Conservation (phyloP, 495 filamentous ascomycete species). For the Friedmanniomyces simplex region DNA sequence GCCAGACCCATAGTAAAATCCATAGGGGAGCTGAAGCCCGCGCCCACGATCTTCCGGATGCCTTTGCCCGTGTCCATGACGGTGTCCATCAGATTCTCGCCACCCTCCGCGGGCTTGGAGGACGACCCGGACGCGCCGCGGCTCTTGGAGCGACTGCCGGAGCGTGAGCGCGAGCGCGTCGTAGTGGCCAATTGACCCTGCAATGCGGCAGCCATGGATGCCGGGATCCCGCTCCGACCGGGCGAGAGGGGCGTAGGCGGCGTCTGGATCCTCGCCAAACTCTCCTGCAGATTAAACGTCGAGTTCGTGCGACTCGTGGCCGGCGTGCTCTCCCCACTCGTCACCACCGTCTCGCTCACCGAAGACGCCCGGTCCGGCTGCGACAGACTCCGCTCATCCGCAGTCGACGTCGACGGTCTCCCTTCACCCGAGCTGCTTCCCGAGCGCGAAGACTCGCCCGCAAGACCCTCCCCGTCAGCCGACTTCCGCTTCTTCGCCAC, state of each 20-base stretch:
- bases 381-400: not conserved
- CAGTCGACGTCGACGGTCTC: not conserved
- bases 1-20: slow-evolving; percentile 69
- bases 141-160: not conserved
- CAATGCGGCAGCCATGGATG: slow-evolving; percentile 13
- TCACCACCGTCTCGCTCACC: not conserved
- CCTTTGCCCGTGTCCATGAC: slow-evolving; percentile 52
- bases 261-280: slow-evolving; percentile 7
- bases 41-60: slow-evolving; percentile 55
- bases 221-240: not conserved
- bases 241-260: not conserved
- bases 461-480: slow-evolving; percentile 3
- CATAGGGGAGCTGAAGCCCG: slow-evolving; percentile 65
- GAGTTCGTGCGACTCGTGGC: slow-evolving; percentile 10
- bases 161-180: slow-evolving; percentile 10
- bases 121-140: not conserved
- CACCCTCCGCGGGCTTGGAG: not conserved
- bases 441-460: not conserved
- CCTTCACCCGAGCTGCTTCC: not conserved
- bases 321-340: slow-evolving; percentile 6
- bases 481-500: slow-evolving; percentile 21
- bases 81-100: slow-evolving; percentile 35
- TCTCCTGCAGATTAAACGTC: slow-evolving; percentile 14
- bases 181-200: not conserved
- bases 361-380: not conserved